A percentile compares a stretch with the other conserved stretches of the same genome.
Conservation (phyloP, 148 eudicot species). For the Cornus controversa region DNA sequence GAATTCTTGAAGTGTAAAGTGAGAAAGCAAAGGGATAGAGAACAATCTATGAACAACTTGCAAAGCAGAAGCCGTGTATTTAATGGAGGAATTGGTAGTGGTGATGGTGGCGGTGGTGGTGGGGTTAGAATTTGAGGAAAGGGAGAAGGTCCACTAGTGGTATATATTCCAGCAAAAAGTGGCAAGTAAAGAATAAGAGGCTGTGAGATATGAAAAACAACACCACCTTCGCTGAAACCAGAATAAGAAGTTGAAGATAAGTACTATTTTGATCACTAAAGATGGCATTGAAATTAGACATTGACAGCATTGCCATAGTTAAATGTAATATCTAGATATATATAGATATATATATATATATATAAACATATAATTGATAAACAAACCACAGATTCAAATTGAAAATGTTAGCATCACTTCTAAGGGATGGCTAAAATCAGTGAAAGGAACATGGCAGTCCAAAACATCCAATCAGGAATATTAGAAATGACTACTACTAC, state of each 20-base stretch:
- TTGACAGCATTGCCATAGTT: too few relatives aligned
- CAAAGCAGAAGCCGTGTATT: constrained; percentile 2
- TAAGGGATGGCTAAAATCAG: constrained; percentile 7
- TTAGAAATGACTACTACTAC: too few relatives aligned
- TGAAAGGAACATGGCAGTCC: not conserved
- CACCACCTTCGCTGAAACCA: not conserved
- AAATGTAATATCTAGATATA: too few relatives aligned
- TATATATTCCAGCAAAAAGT: constrained; percentile 33
- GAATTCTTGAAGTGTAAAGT: not conserved
- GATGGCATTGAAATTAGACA: not conserved
- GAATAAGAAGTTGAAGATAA: too few relatives aligned
- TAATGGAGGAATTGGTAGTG: constrained; percentile 14
- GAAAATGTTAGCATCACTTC: not conserved
- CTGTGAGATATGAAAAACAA: constrained; percentile 11
- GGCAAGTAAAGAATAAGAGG: constrained; percentile 36
- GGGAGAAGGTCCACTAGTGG: constrained; percentile 11
- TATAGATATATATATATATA: too few relatives aligned
- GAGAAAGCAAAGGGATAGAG: not conserved
- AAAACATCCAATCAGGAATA: constrained; percentile 1
- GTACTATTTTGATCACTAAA: not conserved
- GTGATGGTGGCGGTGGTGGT: not conserved
- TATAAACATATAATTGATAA: not conserved
- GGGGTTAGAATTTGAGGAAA: too few relatives aligned
- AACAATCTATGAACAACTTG: constrained; percentile 8
- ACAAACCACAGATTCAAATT: too few relatives aligned